Base-by-base conservation (phyloP, 2,329 filamentous ascomycete species). In the Sclerotinia nivalis region DNA sequence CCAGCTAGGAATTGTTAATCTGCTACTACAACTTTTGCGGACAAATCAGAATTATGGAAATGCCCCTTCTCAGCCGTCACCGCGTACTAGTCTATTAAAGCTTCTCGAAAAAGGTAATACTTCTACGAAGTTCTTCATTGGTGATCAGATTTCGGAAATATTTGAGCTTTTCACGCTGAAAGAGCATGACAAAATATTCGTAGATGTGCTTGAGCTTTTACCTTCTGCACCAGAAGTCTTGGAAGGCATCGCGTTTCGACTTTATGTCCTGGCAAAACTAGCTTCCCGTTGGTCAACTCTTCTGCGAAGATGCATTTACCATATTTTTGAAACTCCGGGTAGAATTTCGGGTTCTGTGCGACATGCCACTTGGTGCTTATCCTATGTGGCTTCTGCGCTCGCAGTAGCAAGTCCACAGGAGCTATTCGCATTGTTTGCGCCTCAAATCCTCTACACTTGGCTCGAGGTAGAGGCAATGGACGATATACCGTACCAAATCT, bases 401-500 rank as follows among this genome's bases (percentile, higher is more conserved):
- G 81, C 84, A 0, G 84, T 98, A 31, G 80, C 84, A 34, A 87
- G 88, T 58, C 84, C 93, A 0, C 87, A 85, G 74, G 86, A 90
- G 47, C 82, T 99, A 0, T 97, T 99, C 77, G 83, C 84, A 8
- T 83, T 98, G 0, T 99, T 98, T 77, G 89, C 93, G 9, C 89
- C 94, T 2, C 96, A 99, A 76, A 84, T 99, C 9, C 83, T 98
- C 4, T 97, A 93, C 77, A 97, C 93, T 0, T 99, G 94, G 95
- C 86, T 96, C 4, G 88, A 93, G 72, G 81, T 82, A 0, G 86
- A 90, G 70, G 80, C 82, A 1, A 82, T 97, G 10, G 83, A 86
- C n/a, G 84, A 88, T 4, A 91, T 99, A 62, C 95, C 96, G 0
- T 97, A 87, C 76, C 83, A 85, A n/a, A 91, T 96, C 2, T 99